Conservation (phyloP, 441 rosid genomes). For the Viola pubescens region DNA sequence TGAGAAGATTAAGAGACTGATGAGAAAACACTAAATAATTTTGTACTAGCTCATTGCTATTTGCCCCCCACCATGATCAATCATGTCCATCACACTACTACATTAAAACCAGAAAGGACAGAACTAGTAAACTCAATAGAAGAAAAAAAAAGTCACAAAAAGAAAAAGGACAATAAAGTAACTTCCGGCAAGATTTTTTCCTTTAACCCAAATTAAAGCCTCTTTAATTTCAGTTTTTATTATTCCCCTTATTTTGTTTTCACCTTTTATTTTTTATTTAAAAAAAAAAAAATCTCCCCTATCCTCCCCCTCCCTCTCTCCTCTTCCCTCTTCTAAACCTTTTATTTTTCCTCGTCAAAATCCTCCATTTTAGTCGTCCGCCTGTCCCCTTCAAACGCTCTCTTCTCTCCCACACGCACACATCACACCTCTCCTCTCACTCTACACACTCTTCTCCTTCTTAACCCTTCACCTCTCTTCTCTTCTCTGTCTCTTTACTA, state of each 20-base stretch:
- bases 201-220: conserved; percentile 23
- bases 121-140: background rate
- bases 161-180: conserved; percentile 35
- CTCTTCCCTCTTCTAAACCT: background rate
- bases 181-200: conserved; percentile 19
- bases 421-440: conserved; percentile 28
- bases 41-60: too few relatives aligned
- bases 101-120: background rate
- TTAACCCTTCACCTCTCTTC: conserved; percentile 26
- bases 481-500: conserved; percentile 3
- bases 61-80: background rate
- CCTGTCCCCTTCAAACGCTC: conserved; percentile 69
- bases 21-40: too few relatives aligned
- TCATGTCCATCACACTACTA: too few relatives aligned
- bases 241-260: background rate
- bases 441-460: conserved; percentile 22
- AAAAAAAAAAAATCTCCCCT: too few relatives aligned
- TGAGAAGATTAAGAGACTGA: too few relatives aligned
- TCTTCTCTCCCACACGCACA: conserved; percentile 12
- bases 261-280: background rate
- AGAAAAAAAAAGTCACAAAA: conserved; percentile 11
- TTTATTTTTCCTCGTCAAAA: conserved; percentile 36
- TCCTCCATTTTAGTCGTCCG: conserved; percentile 67
- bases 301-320: background rate
- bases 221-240: conserved; percentile 16